Conservation (phyloP, 345 rosid genomes). For the Moricandia moricandioides region DNA sequence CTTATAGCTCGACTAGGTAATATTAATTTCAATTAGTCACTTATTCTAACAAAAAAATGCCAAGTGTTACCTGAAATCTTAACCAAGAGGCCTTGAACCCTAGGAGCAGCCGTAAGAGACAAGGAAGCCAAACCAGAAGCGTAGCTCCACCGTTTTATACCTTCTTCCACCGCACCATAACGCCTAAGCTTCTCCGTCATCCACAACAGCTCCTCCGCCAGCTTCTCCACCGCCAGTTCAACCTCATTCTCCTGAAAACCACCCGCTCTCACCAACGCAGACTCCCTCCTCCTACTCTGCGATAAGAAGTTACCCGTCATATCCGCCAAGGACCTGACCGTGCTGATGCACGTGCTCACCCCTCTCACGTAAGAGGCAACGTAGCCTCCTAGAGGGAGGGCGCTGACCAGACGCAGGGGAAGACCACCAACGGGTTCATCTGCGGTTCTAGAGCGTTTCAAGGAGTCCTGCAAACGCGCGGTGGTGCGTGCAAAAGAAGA, state of each 20-base stretch:
- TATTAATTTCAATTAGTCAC: no score
- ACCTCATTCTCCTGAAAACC: conserved; percentile 33
- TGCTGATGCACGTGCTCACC: conserved; percentile 36
- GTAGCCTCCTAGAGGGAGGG: conserved; percentile 57
- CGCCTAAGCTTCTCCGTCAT: conserved; percentile 52
- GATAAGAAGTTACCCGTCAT: conserved; percentile 30
- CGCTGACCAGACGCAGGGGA: conserved; percentile 42
- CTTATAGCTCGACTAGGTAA: no score
- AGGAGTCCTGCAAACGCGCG: conserved; percentile 44
- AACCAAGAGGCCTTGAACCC: conserved; percentile 65
- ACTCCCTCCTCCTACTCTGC: conserved; percentile 22
- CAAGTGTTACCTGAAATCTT: conserved; percentile 51
- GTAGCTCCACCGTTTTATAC: conserved; percentile 65
- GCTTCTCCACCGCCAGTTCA: conserved; percentile 59
- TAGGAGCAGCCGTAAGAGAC: conserved; percentile 53
- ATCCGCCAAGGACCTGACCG: conserved; percentile 39
- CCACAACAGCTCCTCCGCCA: conserved; percentile 74
- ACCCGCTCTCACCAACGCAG: background rate
- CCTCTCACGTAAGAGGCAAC: conserved; percentile 51
- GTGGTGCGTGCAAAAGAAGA: conserved; percentile 58
- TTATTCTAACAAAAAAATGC: no score
- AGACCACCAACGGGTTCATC: conserved; percentile 31
- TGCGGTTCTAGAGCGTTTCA: conserved; percentile 32
- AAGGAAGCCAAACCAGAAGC: conserved; percentile 63
- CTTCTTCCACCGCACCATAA: conserved; percentile 58